Evolutionary conservation across 495 filamentous ascomycete species (phyloP).

Genomic region (Apiosordaria backusii): DNA sequence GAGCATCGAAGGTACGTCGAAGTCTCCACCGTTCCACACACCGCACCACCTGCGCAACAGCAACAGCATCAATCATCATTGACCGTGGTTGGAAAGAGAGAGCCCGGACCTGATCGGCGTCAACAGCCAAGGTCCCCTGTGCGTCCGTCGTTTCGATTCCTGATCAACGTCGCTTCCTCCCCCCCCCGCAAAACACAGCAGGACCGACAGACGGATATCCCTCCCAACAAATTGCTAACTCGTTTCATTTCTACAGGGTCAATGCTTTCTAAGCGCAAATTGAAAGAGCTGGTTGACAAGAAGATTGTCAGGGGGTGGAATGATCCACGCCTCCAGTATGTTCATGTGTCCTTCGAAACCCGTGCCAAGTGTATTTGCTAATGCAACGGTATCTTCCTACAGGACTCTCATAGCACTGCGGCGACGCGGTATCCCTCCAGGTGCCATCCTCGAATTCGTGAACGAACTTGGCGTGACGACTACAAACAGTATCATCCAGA

Average conservation of each 20-base stretch:
- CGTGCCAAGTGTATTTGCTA: too few relatives aligned
- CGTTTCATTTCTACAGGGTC: too few relatives aligned
- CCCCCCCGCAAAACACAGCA: not conserved
- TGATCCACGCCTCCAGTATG: conserved; percentile 83
- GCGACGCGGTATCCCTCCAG: conserved; percentile 85
- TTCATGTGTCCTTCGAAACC: too few relatives aligned
- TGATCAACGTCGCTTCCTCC: not conserved
- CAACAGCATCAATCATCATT: too few relatives aligned
- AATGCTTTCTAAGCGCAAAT: conserved; percentile 78
- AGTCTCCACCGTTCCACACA: not conserved
- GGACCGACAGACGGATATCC: too few relatives aligned
- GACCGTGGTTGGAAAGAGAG: not conserved
- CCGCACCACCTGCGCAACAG: too few relatives aligned
- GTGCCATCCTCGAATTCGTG: conserved; percentile 81
- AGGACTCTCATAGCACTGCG: too few relatives aligned
- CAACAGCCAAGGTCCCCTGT: not conserved
- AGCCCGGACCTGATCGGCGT: not conserved
- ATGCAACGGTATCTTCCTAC: too few relatives aligned
- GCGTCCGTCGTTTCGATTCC: not conserved
- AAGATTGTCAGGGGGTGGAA: conserved; percentile 79
- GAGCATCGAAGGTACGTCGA: conserved; percentile 56
- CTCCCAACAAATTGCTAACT: too few relatives aligned
- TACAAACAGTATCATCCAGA: conserved; percentile 66
- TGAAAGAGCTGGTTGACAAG: conserved; percentile 69
- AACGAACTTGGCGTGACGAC: conserved; percentile 87